phyloP scores from a whole-genome alignment of 768 basidiomycete species.

The Naganishia friedmannii region DNA sequence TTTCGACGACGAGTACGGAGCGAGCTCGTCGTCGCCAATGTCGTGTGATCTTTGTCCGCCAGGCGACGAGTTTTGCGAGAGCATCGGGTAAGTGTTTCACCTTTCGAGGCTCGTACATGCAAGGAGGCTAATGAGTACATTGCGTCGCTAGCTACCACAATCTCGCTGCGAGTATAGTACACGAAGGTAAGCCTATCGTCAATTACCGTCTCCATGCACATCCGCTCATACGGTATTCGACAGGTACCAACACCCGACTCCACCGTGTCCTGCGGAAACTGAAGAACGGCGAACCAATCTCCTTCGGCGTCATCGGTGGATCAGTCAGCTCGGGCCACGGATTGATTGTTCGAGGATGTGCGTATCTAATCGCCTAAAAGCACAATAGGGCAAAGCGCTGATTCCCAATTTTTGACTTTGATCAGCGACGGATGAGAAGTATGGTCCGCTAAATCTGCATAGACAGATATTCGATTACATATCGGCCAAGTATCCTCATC shows the following conservation, averaged over 20 bases:
- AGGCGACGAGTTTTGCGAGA: slow-evolving; percentile 10
- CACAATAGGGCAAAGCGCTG: background rate
- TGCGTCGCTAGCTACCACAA: slow-evolving; percentile 11
- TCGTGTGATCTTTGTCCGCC: slow-evolving; percentile 20
- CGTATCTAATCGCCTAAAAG: background rate
- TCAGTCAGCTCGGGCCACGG: slow-evolving; percentile 25
- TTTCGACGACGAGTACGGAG: background rate
- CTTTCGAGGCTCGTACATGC: background rate
- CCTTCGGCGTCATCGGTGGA: slow-evolving; percentile 21
- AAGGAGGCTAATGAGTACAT: background rate
- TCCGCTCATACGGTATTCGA: background rate
- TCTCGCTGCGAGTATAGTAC: slow-evolving; percentile 8
- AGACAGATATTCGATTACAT: slow-evolving; percentile 18
- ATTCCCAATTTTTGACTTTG: background rate
- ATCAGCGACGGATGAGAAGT: slow-evolving; percentile 7
- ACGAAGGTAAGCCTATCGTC: background rate
- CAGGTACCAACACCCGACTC: slow-evolving; percentile 17
- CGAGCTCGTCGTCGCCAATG: slow-evolving; percentile 6
- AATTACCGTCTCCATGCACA: background rate
- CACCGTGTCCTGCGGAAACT: slow-evolving; percentile 18
- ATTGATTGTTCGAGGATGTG: slow-evolving; percentile 2
- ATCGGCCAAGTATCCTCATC: slow-evolving; percentile 21
- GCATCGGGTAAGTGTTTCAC: background rate
- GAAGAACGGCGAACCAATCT: slow-evolving; percentile 19
- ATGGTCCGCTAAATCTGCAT: slow-evolving; percentile 21